phyloP scores from a whole-genome alignment of 2,329 filamentous ascomycete genomes.

The Verticillium klebahnii region DNA sequence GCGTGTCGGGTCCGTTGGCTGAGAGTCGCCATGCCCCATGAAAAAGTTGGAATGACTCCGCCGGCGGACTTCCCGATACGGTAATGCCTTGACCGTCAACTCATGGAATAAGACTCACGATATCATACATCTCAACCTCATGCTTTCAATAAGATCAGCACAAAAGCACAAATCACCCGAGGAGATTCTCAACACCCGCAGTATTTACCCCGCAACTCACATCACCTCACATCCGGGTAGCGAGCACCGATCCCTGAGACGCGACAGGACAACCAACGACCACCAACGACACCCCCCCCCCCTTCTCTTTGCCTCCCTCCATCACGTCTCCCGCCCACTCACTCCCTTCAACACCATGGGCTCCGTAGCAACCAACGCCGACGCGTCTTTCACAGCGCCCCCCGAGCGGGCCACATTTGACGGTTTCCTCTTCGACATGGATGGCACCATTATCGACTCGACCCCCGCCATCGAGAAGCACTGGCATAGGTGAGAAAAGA shows the following conservation, averaged over 20 bases:
- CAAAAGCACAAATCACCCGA: not conserved
- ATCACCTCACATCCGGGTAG: too few relatives aligned
- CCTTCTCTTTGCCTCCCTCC: not conserved
- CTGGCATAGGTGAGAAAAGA: slow-evolving; percentile 58
- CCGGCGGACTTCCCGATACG: not conserved
- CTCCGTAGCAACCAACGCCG: not conserved
- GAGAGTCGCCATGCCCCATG: not conserved
- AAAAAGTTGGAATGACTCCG: not conserved
- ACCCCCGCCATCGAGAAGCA: slow-evolving; percentile 73
- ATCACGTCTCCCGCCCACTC: not conserved
- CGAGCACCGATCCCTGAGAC: too few relatives aligned
- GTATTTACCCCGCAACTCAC: too few relatives aligned
- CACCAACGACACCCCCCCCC: too few relatives aligned
- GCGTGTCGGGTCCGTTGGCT: not conserved
- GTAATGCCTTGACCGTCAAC: not conserved
- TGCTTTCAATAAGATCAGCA: not conserved
- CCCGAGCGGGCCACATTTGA: slow-evolving; percentile 31
- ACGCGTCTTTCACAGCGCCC: slow-evolving; percentile 11
- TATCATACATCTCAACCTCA: not conserved
- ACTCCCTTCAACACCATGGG: not conserved
- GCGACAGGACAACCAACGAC: too few relatives aligned
- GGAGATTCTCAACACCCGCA: too few relatives aligned
- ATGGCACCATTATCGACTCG: slow-evolving; percentile 80
- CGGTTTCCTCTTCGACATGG: slow-evolving; percentile 68
- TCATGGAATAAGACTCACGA: not conserved